Percentiles rank a stretch among this genome's conserved stretches.
Conservation (phyloP, 176 grass and related monocot species). For the Oropetium thomaeum region DNA sequence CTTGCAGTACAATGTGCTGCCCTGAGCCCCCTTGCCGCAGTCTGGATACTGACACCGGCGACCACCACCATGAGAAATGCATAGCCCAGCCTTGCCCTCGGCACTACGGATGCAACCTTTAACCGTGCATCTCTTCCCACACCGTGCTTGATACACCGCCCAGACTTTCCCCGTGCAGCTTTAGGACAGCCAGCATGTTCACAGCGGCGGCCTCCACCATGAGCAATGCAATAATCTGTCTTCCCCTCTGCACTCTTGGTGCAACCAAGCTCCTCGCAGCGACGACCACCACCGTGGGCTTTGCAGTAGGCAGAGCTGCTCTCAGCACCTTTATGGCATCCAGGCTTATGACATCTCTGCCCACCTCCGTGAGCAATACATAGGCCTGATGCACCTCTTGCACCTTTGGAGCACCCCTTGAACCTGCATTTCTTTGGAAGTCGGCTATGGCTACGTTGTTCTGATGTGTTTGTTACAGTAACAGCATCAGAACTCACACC, state of each 20-base stretch:
- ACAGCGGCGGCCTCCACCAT: conserved; percentile 58
- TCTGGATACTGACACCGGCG: conserved; percentile 53
- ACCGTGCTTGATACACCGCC: conserved; percentile 64
- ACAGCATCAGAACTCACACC: conserved; percentile 48
- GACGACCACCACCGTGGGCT: conserved; percentile 59
- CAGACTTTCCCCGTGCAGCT: conserved; percentile 63
- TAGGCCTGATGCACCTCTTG: conserved; percentile 57
- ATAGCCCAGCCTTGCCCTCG: conserved; percentile 59
- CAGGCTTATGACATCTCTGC: conserved; percentile 64
- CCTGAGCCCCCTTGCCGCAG: conserved; percentile 57
- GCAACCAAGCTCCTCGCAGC: conserved; percentile 63
- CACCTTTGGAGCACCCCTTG: conserved; percentile 66
- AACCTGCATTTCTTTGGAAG: conserved; percentile 72
- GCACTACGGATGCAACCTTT: conserved; percentile 61
- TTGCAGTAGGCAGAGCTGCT: conserved; percentile 68
- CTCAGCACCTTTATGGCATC: conserved; percentile 67
- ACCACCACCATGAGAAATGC: conserved; percentile 72
- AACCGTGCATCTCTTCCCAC: conserved; percentile 55
- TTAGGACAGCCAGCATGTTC: conserved; percentile 53
- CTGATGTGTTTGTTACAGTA: conserved; percentile 42
- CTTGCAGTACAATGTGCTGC: conserved; percentile 65
- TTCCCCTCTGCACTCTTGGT: conserved; percentile 69
- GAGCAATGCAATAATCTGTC: conserved; percentile 71
- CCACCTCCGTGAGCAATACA: conserved; percentile 72
- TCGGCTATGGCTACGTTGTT: conserved; percentile 40